Conservation (phyloP, 1,284 basidiomycete genomes). For the Ganoderma sinense region DNA sequence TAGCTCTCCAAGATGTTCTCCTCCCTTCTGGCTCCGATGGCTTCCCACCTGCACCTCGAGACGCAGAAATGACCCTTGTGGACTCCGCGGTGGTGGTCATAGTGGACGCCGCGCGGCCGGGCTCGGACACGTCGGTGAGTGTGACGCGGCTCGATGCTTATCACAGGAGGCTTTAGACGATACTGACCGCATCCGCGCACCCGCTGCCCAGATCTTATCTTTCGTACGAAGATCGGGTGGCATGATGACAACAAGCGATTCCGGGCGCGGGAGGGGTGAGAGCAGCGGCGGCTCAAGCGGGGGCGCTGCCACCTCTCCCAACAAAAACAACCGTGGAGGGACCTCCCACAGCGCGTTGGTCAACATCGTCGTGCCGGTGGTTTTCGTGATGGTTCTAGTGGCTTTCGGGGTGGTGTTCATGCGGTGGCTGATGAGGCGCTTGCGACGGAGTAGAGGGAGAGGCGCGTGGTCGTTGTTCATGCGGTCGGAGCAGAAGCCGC, state of each 20-base stretch:
- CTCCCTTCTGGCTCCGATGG: background rate
- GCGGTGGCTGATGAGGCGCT: slow-evolving; percentile 7
- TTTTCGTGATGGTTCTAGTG: slow-evolving; percentile 7
- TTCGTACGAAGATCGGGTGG: slow-evolving; percentile 1
- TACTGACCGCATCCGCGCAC: background rate
- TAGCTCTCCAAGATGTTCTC: background rate
- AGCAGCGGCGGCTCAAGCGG: slow-evolving; percentile 2
- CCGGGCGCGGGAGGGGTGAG: background rate
- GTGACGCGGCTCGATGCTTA: background rate
- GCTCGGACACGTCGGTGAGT: background rate
- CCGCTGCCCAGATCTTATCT: background rate
- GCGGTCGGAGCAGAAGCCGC: background rate
- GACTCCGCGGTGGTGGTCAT: background rate
- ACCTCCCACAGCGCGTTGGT: background rate
- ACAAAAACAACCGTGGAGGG: background rate
- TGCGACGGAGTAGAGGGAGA: slow-evolving; percentile 3
- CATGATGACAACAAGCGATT: background rate
- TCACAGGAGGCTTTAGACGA: background rate
- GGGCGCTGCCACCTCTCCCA: slow-evolving; percentile 2
- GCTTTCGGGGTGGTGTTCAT: background rate
- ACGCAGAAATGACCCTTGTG: background rate
- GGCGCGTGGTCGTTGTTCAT: background rate
- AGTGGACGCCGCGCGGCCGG: background rate
- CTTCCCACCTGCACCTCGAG: background rate
- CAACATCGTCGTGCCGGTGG: slow-evolving; percentile 1